Percentiles rank a stretch among this genome's conserved stretches.
These are phyloP conservation scores for Tetramitus jugosus DNA, from an alignment of 208 protist genomes.

Conservation along the genomic window DNA sequence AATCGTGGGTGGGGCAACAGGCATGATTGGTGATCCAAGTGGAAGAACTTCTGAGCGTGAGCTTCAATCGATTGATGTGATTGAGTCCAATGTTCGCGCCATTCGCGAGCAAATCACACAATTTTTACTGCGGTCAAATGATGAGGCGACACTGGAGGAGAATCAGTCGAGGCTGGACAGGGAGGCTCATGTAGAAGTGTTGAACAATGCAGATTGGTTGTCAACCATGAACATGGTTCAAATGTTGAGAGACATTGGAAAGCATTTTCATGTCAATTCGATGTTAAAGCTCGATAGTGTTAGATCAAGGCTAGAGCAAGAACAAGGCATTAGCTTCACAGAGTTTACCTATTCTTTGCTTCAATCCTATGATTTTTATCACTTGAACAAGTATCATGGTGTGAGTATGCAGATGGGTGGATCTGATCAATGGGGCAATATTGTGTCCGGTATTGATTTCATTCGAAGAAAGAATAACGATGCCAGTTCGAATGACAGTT, in stretches of 20 bases:
- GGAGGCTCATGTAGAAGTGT: conserved; percentile 20
- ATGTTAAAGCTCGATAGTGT: conserved; percentile 35
- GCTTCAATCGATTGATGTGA: conserved; percentile 21
- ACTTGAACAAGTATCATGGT: conserved; percentile 30
- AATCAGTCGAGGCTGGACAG: too few relatives aligned
- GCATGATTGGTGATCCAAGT: conserved; percentile 46
- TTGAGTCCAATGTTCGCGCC: conserved; percentile 35
- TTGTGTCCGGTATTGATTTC: conserved; percentile 36
- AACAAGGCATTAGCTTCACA: conserved; percentile 41
- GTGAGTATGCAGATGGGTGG: conserved; percentile 46
- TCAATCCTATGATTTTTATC: conserved; percentile 44
- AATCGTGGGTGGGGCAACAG: conserved; percentile 49
- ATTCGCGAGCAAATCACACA: too few relatives aligned
- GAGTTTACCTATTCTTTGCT: conserved; percentile 47
- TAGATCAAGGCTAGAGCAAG: conserved; percentile 21
- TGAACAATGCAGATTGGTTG: conserved; percentile 51
- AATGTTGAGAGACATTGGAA: conserved; percentile 38
- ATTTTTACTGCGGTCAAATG: too few relatives aligned
- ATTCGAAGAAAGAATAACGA: conserved; percentile 26
- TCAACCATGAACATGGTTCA: conserved; percentile 31
- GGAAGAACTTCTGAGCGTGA: conserved; percentile 37
- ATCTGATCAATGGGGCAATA: conserved; percentile 53
- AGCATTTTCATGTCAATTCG: conserved; percentile 32
- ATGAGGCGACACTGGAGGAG: conserved; percentile 7
- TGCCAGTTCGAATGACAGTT: background rate